A percentile compares a stretch with the other conserved stretches of the same genome.
Conservation (phyloP, 495 filamentous ascomycete species). For the Gamarada debralockiae region DNA sequence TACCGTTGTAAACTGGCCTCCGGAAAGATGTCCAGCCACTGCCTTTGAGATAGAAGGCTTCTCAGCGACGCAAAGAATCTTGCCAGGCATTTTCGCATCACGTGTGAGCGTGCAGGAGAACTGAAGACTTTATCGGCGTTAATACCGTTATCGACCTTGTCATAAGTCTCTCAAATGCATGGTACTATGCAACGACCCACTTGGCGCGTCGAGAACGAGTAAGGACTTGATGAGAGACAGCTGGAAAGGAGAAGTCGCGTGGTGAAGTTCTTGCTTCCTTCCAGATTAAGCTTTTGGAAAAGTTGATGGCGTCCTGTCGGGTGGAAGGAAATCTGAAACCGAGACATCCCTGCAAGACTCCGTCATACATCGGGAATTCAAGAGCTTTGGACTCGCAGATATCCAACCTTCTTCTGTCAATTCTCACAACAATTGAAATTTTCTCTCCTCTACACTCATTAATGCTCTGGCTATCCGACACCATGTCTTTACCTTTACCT, state of each 20-base stretch:
- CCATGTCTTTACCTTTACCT: conserved; percentile 73
- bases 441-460: background rate
- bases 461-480: background rate
- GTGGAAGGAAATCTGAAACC: no score
- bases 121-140: no score
- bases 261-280: conserved; percentile 4
- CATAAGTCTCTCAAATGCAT: no score
- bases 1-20: conserved; percentile 67
- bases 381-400: background rate
- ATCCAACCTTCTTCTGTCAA: background rate
- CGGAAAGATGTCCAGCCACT: conserved; percentile 83
- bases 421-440: background rate
- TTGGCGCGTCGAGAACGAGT: background rate
- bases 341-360: no score
- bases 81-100: conserved; percentile 15
- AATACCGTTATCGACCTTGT: no score
- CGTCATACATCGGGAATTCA: no score
- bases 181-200: background rate
- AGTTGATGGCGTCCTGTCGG: background rate
- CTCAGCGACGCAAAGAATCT: conserved; percentile 85
- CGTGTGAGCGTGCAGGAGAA: no score
- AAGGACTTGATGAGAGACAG: background rate
- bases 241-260: background rate
- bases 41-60: conserved; percentile 96
- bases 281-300: conserved; percentile 6